A percentile compares a stretch with the other conserved stretches of the same genome.
Evolutionary conservation across 2,329 filamentous ascomycete genomes (phyloP).

Genomic region (Incumbomyces delicatus): DNA sequence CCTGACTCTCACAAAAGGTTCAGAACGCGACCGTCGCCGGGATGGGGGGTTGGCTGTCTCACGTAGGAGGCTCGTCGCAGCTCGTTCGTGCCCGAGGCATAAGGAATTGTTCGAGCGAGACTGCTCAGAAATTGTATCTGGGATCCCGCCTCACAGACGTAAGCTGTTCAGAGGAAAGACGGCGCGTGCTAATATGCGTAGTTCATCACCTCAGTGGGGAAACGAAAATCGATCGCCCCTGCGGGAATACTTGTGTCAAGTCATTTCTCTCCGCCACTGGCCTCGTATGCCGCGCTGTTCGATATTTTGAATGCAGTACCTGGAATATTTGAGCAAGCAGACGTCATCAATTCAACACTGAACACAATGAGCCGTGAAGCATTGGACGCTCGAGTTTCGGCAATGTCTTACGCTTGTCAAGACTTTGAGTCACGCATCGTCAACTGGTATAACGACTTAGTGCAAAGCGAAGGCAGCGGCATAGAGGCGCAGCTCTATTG

Average conservation of each 20-base stretch:
- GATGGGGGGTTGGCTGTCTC: conserved; percentile 1
- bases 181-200: conserved; percentile 1
- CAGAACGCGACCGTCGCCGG: background rate
- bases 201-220: conserved; percentile 5
- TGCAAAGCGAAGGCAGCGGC: background rate
- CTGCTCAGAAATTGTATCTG: conserved; percentile 7
- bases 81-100: conserved; percentile 5
- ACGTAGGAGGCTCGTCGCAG: conserved; percentile 3
- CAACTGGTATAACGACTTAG: background rate
- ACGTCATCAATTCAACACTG: background rate
- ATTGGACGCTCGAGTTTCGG: background rate
- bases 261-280: background rate
- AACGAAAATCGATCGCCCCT: background rate
- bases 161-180: background rate
- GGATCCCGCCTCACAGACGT: conserved; percentile 5
- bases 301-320: conserved; percentile 7
- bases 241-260: background rate
- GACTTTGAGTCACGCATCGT: background rate
- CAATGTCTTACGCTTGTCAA: background rate
- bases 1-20: background rate
- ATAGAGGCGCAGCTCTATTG: conserved; percentile 3
- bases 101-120: conserved; percentile 3
- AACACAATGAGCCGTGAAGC: background rate
- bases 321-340: conserved; percentile 8
- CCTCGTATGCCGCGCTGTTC: conserved; percentile 7